Evolutionary conservation across 305 asterid genomes (phyloP).

Genomic region (Fraxinus greggii): DNA sequence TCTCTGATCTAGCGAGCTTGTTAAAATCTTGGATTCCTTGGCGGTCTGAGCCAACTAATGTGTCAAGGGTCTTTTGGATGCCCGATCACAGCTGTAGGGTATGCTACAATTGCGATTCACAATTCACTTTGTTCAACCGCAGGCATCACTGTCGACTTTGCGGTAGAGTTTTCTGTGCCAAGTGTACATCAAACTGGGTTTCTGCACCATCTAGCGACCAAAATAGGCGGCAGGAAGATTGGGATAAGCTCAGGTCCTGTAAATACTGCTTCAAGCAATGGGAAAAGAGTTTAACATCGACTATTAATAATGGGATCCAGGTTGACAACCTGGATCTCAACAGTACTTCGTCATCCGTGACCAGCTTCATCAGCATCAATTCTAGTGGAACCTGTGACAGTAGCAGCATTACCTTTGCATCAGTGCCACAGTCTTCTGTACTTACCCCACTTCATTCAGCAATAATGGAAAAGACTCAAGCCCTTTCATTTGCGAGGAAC

Average conservation of each 20-base stretch:
- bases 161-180: conserved; percentile 83
- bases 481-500: conserved; percentile 21
- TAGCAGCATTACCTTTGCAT: conserved; percentile 53
- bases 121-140: conserved; percentile 77
- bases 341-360: conserved; percentile 56
- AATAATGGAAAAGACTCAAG: conserved; percentile 36
- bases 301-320: conserved; percentile 52
- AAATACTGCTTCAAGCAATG: conserved; percentile 79
- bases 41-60: conserved; percentile 74
- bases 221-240: conserved; percentile 44
- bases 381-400: conserved; percentile 78
- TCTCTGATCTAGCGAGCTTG: conserved; percentile 58
- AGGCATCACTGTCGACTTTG: conserved; percentile 97
- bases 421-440: conserved; percentile 60
- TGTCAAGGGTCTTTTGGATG: conserved; percentile 98
- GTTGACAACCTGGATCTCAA: conserved; percentile 50
- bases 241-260: conserved; percentile 83
- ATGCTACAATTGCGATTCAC: conserved; percentile 94
- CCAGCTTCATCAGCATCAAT: conserved; percentile 77
- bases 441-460: conserved; percentile 46
- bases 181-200: conserved; percentile 81
- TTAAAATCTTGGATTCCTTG: conserved; percentile 83
- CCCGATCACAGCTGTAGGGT: conserved; percentile 97
- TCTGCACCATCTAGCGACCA: conserved; percentile 44
- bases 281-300: conserved; percentile 47